Evolutionary conservation across 768 basidiomycete genomes (phyloP), one percentile per base, ranked within the genome.

Genomic region (Psilocybe tampanensis): DNA sequence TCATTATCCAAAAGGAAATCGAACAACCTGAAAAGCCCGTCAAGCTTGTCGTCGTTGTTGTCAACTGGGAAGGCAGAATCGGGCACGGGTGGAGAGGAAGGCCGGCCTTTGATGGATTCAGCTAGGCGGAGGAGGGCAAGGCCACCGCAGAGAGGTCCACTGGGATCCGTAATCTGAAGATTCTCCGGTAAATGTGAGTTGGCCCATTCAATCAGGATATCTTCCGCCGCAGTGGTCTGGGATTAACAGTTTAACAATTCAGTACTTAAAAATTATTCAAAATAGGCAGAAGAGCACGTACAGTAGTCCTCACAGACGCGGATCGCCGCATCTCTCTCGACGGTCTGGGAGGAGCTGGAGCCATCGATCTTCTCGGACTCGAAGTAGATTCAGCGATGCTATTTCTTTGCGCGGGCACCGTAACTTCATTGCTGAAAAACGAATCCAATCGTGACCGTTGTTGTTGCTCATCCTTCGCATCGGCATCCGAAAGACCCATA

Each of bases 1-100:
- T 94, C 94, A 58, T 94, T 92, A 64, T 95, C 94, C 45, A 98
- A 81, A 54, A 97, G 73, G 72, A 93, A 95, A 72, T 98, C 95
- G 73, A 97, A 96, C 54, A 96, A 75, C 55, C 84, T 80, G 76
- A 96, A 95, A 24, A 96, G 76, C 15, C 94, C 93, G 23, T 94
- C 92, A 13, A 96, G 76, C 62, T 89, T 91, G 61, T 95, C 89
- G 66, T 94, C 89, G 59, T 79, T 77, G 12, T 81, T 72, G 39
- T 81, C 82, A 8, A 75, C 68, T 2, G 89, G 89, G 77, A 96
- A 97, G 0, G 88, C 86, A 1, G 86, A 83, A 64, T 94, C 91
- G 1, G 86, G 85, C 2, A 94, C 87, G 9, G 89, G 81, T 15
- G 92, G 90, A 17, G 82, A 82, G 0, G 82, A 76, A 0, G 87